Evolutionary conservation across 129 eudicot species (phyloP), one percentile per base, ranked within the genome.

Genomic region (Arctium lappa): DNA sequence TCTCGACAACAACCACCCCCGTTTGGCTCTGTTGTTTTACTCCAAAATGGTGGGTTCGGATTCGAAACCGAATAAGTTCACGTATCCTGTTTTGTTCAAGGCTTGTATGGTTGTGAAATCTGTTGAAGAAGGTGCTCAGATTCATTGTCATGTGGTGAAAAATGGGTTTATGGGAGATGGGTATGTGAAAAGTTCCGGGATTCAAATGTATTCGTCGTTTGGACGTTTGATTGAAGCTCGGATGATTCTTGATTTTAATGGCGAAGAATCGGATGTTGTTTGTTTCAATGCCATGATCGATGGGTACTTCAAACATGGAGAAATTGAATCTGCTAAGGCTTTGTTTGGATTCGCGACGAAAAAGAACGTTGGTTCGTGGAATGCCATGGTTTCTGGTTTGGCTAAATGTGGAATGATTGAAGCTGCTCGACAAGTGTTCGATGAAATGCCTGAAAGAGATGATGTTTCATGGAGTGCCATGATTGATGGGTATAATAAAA

Each of bases 241-340:
- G 60, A 86, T 84, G 50, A 46, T 91, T 62, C 81, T 84, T 80
- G 90, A 80, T 73, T 76, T 65, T 2, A 69, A 76, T 68, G 88
- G 87, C 5, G 87, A 82, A 29, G 87, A 82, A 29, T 79, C 82
- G 6, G 95, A 91, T 84, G 89, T 82, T 79, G 62, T 89, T 3
- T 91, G 95, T 74, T 87, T 72, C 60, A 91, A 91, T 85, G 93
- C 91, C 42, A 87, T 91, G 95, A 82, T 91, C 77, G 93, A 91
- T 86, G 93, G 95, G 56, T 91, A 87, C 60, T 72, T 89, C 76
- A 88, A 81, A 70, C 75, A 60, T 63, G 90, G 93, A 0, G 89
- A 86, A 10, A 87, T 80, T 39, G 91, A 84, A 50, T 80, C 75
- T 56, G 95, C 93, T 37, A 46, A 16, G 42, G 79, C 32, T 53